Evolutionary conservation across 495 filamentous ascomycete species (phyloP).

Genomic region (Venustampulla echinocandica): DNA sequence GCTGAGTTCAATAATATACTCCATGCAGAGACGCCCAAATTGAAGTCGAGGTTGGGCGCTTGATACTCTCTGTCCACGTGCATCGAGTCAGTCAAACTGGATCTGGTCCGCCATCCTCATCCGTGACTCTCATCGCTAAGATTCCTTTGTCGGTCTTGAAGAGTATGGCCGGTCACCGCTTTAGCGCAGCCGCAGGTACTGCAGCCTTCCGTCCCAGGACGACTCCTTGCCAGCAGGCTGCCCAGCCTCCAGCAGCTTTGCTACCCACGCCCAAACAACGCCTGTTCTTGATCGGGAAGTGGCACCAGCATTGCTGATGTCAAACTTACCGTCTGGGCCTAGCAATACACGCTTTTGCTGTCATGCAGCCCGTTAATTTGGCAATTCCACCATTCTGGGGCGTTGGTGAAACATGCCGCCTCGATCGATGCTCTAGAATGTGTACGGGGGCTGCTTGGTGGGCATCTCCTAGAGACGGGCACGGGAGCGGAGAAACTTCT

Average conservation of each 20-base stretch:
- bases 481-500: slow-evolving; percentile 20
- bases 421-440: slow-evolving; percentile 18
- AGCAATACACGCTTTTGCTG: slow-evolving; percentile 31
- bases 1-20: slow-evolving; percentile 6
- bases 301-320: slow-evolving; percentile 34
- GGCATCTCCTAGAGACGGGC: slow-evolving; percentile 10
- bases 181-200: slow-evolving; percentile 17
- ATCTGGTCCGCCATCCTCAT: slow-evolving; percentile 22
- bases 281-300: slow-evolving; percentile 34
- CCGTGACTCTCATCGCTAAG: too few species aligned
- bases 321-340: slow-evolving; percentile 40
- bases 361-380: slow-evolving; percentile 36
- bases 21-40: slow-evolving; percentile 12
- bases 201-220: slow-evolving; percentile 22
- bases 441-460: slow-evolving; percentile 11
- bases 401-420: slow-evolving; percentile 30
- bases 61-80: slow-evolving; percentile 37
- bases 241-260: slow-evolving; percentile 13
- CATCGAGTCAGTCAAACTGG: slow-evolving; percentile 43
- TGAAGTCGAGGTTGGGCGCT: slow-evolving; percentile 26
- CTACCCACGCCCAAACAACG: slow-evolving; percentile 32
- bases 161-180: slow-evolving; percentile 5
- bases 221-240: slow-evolving; percentile 20
- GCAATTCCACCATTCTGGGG: slow-evolving; percentile 27
- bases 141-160: slow-evolving; percentile 20